Base-by-base conservation (phyloP, 2,329 filamentous ascomycete species). In the Lojkania enalia region DNA sequence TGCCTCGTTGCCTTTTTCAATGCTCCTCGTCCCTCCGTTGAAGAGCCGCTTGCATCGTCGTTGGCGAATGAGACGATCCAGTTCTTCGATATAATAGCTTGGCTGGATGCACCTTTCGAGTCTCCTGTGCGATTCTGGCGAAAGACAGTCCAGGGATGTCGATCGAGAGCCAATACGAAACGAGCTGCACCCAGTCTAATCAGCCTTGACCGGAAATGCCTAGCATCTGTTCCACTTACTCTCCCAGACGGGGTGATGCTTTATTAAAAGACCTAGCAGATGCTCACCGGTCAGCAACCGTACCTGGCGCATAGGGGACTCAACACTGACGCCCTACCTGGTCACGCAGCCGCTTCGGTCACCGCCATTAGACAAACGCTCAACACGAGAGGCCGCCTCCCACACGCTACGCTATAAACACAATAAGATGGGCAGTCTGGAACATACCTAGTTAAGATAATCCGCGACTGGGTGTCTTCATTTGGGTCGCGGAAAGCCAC, bases 281-380 rank as follows among this genome's bases (percentile, higher is more conserved):
- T 27, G 39, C 42, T 61, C 51, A 58, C 58, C 58, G 55, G 58
- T 60, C 51, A 45, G 44, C 49, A 49, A 7, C n/a, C n/a, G 35
- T 42, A 18, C 44, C 39, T 49, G 32, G 42, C 39, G 45, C 30
- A 46, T 40, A 39, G 16, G 37, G 44, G 47, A 45, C 21, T 39
- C 46, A 27, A 39, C 32, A 41, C 31, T 41, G 41, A 45, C 38
- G 41, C 33, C 32, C 27, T 25, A 18, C 33, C 31, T 23, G 55
- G 47, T 57, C 56, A 60, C 52, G 51, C 45, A 51, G 42, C 44
- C 51, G 31, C 38, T 42, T 43, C 57, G 49, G 48, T 49, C 51
- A 52, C 48, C 21, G 38, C 15, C 30, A 42, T 50, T 47, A 50
- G 46, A 36, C 36, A 5, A n/a, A n/a, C 11, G 31, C 19, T 48